phyloP scores from a whole-genome alignment of 2,329 filamentous ascomycete species.

The Cladosporium sp. region DNA sequence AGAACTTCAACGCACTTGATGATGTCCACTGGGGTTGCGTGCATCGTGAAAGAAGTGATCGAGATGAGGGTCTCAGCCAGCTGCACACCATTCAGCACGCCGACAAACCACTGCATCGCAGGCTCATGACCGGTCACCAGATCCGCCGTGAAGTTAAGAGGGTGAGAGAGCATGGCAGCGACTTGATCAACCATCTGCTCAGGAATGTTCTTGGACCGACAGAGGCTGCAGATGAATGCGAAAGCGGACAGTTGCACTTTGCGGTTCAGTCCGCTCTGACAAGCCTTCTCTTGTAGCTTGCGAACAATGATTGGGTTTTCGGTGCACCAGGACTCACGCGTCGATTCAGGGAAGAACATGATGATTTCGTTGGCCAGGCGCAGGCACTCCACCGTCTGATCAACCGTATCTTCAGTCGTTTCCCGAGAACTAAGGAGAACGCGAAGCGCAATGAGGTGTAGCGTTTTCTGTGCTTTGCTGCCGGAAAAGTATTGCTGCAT shows the following conservation, averaged over 20 bases:
- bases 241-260: conserved; percentile 22
- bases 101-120: not conserved
- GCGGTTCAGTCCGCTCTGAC: conserved; percentile 16
- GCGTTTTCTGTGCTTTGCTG: conserved; percentile 28
- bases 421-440: conserved; percentile 23
- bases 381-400: conserved; percentile 19
- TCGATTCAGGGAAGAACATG: conserved; percentile 22
- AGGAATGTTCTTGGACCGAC: not conserved
- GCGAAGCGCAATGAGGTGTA: conserved; percentile 29
- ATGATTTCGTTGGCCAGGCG: conserved; percentile 26
- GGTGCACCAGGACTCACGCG: conserved; percentile 25
- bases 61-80: conserved; percentile 3
- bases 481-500: conserved; percentile 30
- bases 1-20: not conserved
- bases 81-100: conserved; percentile 3
- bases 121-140: not conserved
- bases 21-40: not conserved
- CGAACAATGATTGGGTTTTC: conserved; percentile 26
- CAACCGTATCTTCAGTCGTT: conserved; percentile 14
- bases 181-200: conserved; percentile 3
- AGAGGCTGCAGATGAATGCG: conserved; percentile 17
- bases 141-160: not conserved
- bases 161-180: not conserved
- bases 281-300: conserved; percentile 30
- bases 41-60: not conserved